Evolutionary conservation across 768 basidiomycete genomes (phyloP).

Genomic region (Candolleomyces efflorescens): DNA sequence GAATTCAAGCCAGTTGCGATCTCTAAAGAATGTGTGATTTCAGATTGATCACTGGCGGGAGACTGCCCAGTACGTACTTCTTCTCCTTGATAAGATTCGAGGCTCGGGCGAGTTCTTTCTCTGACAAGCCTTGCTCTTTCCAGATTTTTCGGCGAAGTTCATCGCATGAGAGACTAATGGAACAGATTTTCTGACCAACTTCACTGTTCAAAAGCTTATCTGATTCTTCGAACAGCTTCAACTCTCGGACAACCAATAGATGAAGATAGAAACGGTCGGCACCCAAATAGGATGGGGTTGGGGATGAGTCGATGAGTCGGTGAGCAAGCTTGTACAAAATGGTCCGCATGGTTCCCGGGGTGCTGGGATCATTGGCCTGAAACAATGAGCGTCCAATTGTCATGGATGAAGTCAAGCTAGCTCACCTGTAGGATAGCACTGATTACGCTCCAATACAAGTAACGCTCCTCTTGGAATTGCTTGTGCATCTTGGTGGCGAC

Average conservation of each 20-base stretch:
- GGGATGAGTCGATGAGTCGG: constrained; percentile 60
- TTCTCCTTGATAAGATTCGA: constrained; percentile 54
- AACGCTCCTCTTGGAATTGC: constrained; percentile 77
- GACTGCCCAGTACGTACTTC: constrained; percentile 38
- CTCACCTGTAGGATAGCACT: constrained; percentile 74
- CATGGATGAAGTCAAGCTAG: background rate
- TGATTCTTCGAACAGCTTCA: constrained; percentile 68
- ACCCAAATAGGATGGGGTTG: constrained; percentile 56
- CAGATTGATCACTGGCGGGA: constrained; percentile 1
- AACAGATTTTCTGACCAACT: constrained; percentile 61
- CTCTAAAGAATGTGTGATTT: constrained; percentile 33
- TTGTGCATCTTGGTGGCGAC: constrained; percentile 80
- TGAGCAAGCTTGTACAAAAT: constrained; percentile 77
- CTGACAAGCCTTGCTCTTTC: constrained; percentile 47
- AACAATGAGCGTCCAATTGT: background rate
- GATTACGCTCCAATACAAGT: constrained; percentile 81
- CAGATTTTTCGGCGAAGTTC: constrained; percentile 73
- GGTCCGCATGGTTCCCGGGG: constrained; percentile 55
- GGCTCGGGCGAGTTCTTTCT: constrained; percentile 61
- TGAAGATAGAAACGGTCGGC: constrained; percentile 80
- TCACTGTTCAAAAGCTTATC: constrained; percentile 64
- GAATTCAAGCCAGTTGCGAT: constrained; percentile 87
- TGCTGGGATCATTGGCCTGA: constrained; percentile 68
- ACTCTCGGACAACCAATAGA: constrained; percentile 63
- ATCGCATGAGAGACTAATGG: constrained; percentile 68